These are phyloP conservation scores for Cladophialophora bantiana DNA, from an alignment of 2,329 filamentous ascomycete genomes.

Conservation along the genomic window DNA sequence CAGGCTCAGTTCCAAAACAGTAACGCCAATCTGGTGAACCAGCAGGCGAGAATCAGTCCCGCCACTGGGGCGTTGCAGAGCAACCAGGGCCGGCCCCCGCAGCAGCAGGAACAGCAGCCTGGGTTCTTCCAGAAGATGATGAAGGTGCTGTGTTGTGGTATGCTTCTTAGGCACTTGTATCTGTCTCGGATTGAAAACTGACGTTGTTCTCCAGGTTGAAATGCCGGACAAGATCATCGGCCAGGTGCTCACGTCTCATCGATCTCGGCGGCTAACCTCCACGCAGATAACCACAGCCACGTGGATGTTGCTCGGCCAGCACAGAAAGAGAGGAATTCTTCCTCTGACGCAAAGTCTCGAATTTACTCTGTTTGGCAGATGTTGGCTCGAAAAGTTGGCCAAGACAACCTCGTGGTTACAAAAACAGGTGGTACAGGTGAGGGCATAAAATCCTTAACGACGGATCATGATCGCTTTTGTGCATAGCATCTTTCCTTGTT, in stretches of 20 bases:
- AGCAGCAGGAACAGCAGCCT: conserved; percentile 69
- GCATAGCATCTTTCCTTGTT: conserved; percentile 23
- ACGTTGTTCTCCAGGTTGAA: conserved; percentile 22
- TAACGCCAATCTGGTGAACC: conserved; percentile 78
- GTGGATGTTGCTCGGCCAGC: conserved; percentile 2
- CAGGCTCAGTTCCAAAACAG: conserved; percentile 97
- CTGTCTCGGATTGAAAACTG: conserved; percentile 1
- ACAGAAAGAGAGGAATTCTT: not conserved
- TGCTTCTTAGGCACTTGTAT: conserved; percentile 37
- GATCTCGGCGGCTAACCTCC: not conserved
- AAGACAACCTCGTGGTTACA: not conserved
- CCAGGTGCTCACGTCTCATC: not conserved
- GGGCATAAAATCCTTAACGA: conserved; percentile 24
- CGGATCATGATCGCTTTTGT: conserved; percentile 33
- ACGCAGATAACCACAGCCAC: not conserved
- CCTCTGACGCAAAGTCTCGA: conserved; percentile 6
- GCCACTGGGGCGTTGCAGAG: conserved; percentile 65
- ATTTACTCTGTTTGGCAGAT: not conserved
- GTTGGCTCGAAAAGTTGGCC: conserved; percentile 1
- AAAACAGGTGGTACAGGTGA: conserved; percentile 5
- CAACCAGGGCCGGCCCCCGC: conserved; percentile 58
- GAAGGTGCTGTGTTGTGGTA: conserved; percentile 90
- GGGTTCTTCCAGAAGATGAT: conserved; percentile 90
- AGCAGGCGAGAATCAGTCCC: conserved; percentile 65
- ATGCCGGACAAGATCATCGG: not conserved